These are phyloP conservation scores for Amaranthus hypochondriacus DNA, from an alignment of 148 eudicot genomes.

Conservation along the genomic window DNA sequence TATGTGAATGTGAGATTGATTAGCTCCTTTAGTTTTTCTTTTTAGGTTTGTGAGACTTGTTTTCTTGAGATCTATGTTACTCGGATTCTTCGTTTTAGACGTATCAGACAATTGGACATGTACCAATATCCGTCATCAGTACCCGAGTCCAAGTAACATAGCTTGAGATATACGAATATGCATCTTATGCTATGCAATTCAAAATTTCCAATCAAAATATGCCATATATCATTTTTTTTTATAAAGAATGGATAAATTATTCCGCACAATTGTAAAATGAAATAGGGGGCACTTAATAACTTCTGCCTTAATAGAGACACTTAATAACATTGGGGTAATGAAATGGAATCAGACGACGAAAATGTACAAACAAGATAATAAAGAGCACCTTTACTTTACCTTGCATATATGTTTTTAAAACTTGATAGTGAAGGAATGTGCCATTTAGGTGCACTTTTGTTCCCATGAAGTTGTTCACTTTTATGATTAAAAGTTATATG, in stretches of 20 bases:
- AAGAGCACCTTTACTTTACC: background rate
- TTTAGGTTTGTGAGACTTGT: background rate
- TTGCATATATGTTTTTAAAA: constrained; percentile 4
- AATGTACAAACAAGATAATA: too few species aligned
- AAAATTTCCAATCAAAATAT: too few species aligned
- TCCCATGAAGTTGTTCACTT: background rate
- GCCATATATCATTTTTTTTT: too few species aligned
- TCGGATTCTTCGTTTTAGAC: background rate
- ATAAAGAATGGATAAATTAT: too few species aligned
- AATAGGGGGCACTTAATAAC: too few species aligned
- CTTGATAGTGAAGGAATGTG: constrained; percentile 15
- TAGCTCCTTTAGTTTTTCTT: background rate
- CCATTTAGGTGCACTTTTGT: constrained; percentile 1
- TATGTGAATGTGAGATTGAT: constrained; percentile 28
- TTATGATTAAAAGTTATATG: background rate
- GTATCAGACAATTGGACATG: too few species aligned
- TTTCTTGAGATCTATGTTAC: constrained; percentile 1
- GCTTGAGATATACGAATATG: background rate
- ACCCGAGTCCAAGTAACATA: too few species aligned
- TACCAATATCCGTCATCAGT: too few species aligned
- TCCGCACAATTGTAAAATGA: too few species aligned
- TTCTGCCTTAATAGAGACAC: too few species aligned
- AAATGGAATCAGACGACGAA: too few species aligned
- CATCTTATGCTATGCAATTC: background rate
- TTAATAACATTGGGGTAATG: too few species aligned